phyloP scores from a whole-genome alignment of 169 alveolate species.

The Amoebophrya sp. region DNA sequence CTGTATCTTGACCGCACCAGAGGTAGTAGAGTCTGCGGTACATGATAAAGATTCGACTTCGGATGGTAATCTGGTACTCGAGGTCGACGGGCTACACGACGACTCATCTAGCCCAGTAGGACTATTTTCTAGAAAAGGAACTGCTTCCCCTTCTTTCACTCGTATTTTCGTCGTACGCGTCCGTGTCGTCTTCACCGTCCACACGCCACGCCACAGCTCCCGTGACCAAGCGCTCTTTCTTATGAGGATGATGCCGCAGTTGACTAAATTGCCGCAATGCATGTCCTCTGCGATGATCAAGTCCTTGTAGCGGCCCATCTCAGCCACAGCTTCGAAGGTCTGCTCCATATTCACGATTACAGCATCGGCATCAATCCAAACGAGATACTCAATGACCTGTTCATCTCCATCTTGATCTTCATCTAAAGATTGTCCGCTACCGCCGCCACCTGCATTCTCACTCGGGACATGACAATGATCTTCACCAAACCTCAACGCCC shows the following conservation, averaged over 20 bases:
- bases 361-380: not conserved
- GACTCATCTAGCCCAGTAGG: no score
- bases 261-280: not conserved
- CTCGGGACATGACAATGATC: no score
- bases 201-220: not conserved
- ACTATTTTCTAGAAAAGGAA: not conserved
- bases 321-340: not conserved
- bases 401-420: not conserved
- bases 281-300: slow-evolving; percentile 4
- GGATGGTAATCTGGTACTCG: no score
- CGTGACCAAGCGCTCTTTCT: not conserved
- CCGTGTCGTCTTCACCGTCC: not conserved
- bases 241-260: not conserved
- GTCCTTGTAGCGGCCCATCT: not conserved
- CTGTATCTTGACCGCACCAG: no score
- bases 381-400: not conserved
- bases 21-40: no score
- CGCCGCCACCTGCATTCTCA: no score
- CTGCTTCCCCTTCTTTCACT: not conserved
- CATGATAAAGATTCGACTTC: no score
- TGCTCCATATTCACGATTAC: not conserved
- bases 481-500: not conserved
- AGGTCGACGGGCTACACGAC: no score
- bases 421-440: no score
- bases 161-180: not conserved